These are phyloP conservation scores for Lactarius indigo DNA, from an alignment of 768 basidiomycete species.

Conservation along the genomic window DNA sequence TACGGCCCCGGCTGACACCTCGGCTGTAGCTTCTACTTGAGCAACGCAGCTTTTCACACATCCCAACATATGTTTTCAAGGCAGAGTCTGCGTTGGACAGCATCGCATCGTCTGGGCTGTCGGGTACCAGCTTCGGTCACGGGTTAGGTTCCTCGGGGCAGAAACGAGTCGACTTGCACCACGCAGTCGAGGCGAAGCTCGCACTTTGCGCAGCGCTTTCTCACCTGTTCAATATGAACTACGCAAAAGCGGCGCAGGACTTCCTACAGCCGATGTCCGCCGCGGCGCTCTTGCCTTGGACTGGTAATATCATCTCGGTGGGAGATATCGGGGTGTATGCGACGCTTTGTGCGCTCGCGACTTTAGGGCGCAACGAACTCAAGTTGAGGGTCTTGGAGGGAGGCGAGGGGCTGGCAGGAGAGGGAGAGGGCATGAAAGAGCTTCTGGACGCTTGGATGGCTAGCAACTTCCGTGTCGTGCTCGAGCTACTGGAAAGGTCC, in stretches of 20 bases:
- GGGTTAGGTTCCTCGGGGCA: slow-evolving; percentile 28
- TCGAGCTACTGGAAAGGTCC: slow-evolving; percentile 68
- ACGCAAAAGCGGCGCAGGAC: slow-evolving; percentile 73
- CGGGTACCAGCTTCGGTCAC: slow-evolving; percentile 24
- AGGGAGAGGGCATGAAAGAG: slow-evolving; percentile 48
- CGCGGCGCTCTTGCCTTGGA: slow-evolving; percentile 73
- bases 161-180: slow-evolving; percentile 47
- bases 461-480: slow-evolving; percentile 80
- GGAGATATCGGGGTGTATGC: slow-evolving; percentile 87
- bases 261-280: slow-evolving; percentile 67
- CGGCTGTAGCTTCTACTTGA: slow-evolving; percentile 69
- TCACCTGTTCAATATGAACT: slow-evolving; percentile 64
- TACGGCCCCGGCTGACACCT: not conserved
- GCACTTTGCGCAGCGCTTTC: slow-evolving; percentile 79
- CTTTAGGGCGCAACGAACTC: slow-evolving; percentile 64
- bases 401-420: slow-evolving; percentile 19
- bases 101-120: slow-evolving; percentile 32
- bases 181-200: slow-evolving; percentile 72
- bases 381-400: slow-evolving; percentile 58
- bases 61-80: slow-evolving; percentile 92
- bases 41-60: slow-evolving; percentile 80
- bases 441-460: slow-evolving; percentile 82
- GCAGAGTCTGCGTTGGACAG: slow-evolving; percentile 89
- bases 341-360: slow-evolving; percentile 79
- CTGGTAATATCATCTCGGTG: slow-evolving; percentile 75